These are phyloP conservation scores for Aspergillus unguis DNA, from an alignment of 2,329 filamentous ascomycete genomes.

Conservation along the genomic window DNA sequence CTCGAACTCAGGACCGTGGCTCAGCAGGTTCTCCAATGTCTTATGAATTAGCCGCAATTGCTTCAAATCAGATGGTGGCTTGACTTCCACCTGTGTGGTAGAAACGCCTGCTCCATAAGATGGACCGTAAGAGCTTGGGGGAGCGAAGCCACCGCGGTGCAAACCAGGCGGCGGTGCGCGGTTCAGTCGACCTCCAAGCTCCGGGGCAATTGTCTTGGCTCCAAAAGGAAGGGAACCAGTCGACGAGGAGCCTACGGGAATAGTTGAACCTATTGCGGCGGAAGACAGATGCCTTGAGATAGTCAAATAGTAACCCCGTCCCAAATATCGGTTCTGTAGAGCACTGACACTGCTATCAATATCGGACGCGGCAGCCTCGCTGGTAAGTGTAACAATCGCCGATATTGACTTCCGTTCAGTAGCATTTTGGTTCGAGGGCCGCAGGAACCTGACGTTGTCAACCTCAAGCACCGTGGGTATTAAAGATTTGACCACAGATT, in stretches of 20 bases:
- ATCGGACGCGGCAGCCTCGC: conserved; percentile 76
- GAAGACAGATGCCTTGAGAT: conserved; percentile 82
- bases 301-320: conserved; percentile 76
- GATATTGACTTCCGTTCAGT: conserved; percentile 68
- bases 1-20: conserved; percentile 83
- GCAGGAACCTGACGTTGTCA: conserved; percentile 70
- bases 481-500: conserved; percentile 48
- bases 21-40: conserved; percentile 74
- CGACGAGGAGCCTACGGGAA: conserved; percentile 48
- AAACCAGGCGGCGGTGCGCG: conserved; percentile 48
- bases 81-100: conserved; percentile 65
- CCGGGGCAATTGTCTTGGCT: conserved; percentile 62
- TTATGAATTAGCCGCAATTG: conserved; percentile 83
- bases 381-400: conserved; percentile 76
- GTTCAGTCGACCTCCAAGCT: conserved; percentile 45
- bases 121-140: conserved; percentile 66
- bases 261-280: conserved; percentile 58
- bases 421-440: conserved; percentile 45
- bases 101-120: conserved; percentile 49
- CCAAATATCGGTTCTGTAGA: conserved; percentile 79
- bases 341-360: conserved; percentile 76
- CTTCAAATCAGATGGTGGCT: conserved; percentile 71
- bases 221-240: conserved; percentile 67
- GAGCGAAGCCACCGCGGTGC: conserved; percentile 66
- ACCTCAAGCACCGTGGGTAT: conserved; percentile 58